Evolutionary conservation across 2,329 filamentous ascomycete species (phyloP).

Genomic region (Fusarium marasasianum): DNA sequence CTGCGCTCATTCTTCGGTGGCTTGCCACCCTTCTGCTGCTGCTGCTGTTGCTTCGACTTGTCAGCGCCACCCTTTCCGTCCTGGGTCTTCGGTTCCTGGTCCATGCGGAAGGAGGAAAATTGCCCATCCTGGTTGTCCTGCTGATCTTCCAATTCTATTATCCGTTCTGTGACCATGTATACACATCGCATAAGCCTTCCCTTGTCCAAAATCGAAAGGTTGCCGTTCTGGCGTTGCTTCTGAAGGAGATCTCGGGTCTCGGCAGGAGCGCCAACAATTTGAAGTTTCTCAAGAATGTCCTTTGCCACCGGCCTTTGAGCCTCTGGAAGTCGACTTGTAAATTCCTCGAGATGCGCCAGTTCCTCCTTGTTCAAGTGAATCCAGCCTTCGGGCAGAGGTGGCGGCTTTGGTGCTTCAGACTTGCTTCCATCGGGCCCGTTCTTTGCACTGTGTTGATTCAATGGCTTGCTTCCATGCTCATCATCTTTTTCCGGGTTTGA

Average conservation of each 20-base stretch:
- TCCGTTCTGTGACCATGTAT: conserved; percentile 49
- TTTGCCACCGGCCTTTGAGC: conserved; percentile 69
- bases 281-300: conserved; percentile 69
- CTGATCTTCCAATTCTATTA: conserved; percentile 44
- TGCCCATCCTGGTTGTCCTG: conserved; percentile 30
- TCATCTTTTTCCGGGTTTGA: conserved; percentile 41
- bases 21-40: conserved; percentile 48
- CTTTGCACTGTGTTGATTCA: conserved; percentile 31
- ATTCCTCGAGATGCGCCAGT: conserved; percentile 63
- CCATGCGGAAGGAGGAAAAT: conserved; percentile 35
- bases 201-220: conserved; percentile 53
- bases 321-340: conserved; percentile 70
- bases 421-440: conserved; percentile 27
- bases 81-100: conserved; percentile 35
- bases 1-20: conserved; percentile 47
- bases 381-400: conserved; percentile 57
- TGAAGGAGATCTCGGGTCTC: conserved; percentile 69
- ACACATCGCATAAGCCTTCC: conserved; percentile 50
- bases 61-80: conserved; percentile 34
- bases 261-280: conserved; percentile 73
- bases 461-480: conserved; percentile 32
- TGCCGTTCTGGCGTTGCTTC: conserved; percentile 67
- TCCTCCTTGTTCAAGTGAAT: conserved; percentile 58
- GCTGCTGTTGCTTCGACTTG: conserved; percentile 40
- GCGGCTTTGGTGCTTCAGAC: conserved; percentile 40